Evolutionary conservation across 148 eudicot genomes (phyloP), one percentile per base, ranked within the genome.

Genomic region (Rhododendron kiyosumense): DNA sequence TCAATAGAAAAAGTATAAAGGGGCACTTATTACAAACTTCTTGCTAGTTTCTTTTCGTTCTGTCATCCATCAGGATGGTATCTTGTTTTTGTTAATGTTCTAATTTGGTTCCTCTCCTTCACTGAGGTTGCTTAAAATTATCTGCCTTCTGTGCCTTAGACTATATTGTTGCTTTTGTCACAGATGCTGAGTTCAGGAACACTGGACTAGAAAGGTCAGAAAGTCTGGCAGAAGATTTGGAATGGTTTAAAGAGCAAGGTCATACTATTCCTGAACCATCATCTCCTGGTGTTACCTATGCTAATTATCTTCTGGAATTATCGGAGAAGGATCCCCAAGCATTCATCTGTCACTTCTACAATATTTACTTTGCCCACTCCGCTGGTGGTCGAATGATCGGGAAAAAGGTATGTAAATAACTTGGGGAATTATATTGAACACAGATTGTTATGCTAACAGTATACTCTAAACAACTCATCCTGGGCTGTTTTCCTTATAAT

Each of bases 371-470:
- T 85, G 99, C 99, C 1, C 98, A 96, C 86, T 78, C 90, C 48
- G 99, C 99, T 88, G 99, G 99, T 73, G 99, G 99, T 81, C 94
- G 97, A 67, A 96, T 96, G 99, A 96, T 96, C 80, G 99, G 99
- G 63, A 94, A 81, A 85, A 95, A 96, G 98, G 99, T 96, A 89
- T 65, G 32, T 12, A 82, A 32, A 24, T 41, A 82, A 61, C 51
- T 52, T 63, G 22, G 22, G 38, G 69, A 63, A 7, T n/a, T 3
- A 45, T 61, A 3, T 81, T 57, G 36, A 32, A 52, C 0, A 28
- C 65, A 30, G 43, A 79, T 26, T 48, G 67, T 59, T 14, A 34
- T 15, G 63, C n/a, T 30, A 51, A 52, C 67, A 15, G 15, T 34
- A 32, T 81, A 69, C 67, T 52, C 14, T 15, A 52, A 18, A 54